These are phyloP conservation scores for Discostella pseudostelligera DNA, from an alignment of 108 stramenopile species.

Conservation along the genomic window DNA sequence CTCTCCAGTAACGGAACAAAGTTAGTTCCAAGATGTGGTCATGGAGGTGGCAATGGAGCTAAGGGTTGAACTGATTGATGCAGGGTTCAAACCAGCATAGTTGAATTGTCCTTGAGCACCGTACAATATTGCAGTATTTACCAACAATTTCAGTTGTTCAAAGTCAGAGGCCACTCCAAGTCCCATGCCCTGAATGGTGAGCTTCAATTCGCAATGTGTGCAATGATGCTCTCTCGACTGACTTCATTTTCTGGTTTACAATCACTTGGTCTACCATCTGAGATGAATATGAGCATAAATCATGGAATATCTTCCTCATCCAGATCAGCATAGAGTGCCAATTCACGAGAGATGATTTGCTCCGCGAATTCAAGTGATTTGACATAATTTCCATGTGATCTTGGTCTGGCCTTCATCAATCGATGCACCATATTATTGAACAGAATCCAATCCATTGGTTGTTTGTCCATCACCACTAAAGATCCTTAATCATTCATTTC, in stretches of 20 bases:
- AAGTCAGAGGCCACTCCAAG: slow-evolving; percentile 42
- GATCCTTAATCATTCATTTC: slow-evolving; percentile 49
- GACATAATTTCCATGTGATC: slow-evolving; percentile 43
- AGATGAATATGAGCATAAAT: slow-evolving; percentile 35
- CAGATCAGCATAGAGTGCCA: neutral
- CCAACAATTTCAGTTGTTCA: slow-evolving; percentile 20
- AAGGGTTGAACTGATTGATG: slow-evolving; percentile 24
- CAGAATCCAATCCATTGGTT: slow-evolving; percentile 64
- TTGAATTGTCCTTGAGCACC: slow-evolving; percentile 32
- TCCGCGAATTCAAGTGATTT: slow-evolving; percentile 21
- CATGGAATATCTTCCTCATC: slow-evolving; percentile 27
- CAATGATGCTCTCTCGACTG: slow-evolving; percentile 15
- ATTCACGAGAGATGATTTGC: slow-evolving; percentile 26
- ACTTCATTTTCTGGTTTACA: neutral
- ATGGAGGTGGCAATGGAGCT: slow-evolving; percentile 40
- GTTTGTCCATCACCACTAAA: slow-evolving; percentile 33
- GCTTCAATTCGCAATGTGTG: slow-evolving; percentile 20
- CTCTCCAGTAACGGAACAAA: neutral
- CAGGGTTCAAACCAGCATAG: slow-evolving; percentile 45
- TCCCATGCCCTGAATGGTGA: slow-evolving; percentile 44
- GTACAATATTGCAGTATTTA: slow-evolving; percentile 21
- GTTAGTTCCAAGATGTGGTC: slow-evolving; percentile 16
- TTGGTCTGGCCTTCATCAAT: slow-evolving; percentile 23
- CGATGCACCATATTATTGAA: slow-evolving; percentile 52
- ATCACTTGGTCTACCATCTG: slow-evolving; percentile 43